Percentiles rank a stretch among this genome's conserved stretches.
Conservation (phyloP, 2,329 filamentous ascomycete species). For the Fulvia fulva region DNA sequence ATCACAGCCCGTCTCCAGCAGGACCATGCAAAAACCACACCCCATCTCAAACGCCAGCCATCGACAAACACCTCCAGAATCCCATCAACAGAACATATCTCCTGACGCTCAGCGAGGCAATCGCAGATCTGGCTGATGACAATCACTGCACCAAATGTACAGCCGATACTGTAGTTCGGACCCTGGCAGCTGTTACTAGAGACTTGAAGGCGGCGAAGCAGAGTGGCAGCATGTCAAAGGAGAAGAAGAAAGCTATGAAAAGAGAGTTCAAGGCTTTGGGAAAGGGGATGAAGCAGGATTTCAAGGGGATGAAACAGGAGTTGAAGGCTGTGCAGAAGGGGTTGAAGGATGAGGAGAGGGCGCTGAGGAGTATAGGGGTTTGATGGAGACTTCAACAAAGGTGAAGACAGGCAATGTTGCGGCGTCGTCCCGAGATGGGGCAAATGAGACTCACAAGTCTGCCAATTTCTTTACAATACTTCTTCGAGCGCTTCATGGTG, state of each 20-base stretch:
- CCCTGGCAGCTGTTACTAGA: neutral
- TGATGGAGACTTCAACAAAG: too few relatives aligned
- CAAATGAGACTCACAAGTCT: too few relatives aligned
- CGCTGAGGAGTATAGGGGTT: neutral
- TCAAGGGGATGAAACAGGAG: constrained; percentile 1
- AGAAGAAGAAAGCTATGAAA: constrained; percentile 9
- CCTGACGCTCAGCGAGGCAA: constrained; percentile 9
- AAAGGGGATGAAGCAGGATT: constrained; percentile 9
- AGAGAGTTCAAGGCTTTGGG: constrained; percentile 6
- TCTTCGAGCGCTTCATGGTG: too few relatives aligned
- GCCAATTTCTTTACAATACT: too few relatives aligned
- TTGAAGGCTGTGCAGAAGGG: neutral
- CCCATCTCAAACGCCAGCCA: constrained; percentile 2
- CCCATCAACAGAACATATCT: constrained; percentile 2
- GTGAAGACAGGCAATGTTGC: too few relatives aligned
- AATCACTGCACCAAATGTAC: constrained; percentile 6
- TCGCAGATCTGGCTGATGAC: constrained; percentile 3
- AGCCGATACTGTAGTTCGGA: neutral
- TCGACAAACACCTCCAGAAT: constrained; percentile 1
- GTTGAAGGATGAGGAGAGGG: neutral
- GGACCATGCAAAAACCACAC: neutral
- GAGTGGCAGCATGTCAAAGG: neutral
- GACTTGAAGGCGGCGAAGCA: constrained; percentile 4
- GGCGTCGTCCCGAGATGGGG: too few relatives aligned
- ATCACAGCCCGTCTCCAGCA: neutral